Conservation (phyloP, 1,284 basidiomycete species). For the Rhodotorula sp. region DNA sequence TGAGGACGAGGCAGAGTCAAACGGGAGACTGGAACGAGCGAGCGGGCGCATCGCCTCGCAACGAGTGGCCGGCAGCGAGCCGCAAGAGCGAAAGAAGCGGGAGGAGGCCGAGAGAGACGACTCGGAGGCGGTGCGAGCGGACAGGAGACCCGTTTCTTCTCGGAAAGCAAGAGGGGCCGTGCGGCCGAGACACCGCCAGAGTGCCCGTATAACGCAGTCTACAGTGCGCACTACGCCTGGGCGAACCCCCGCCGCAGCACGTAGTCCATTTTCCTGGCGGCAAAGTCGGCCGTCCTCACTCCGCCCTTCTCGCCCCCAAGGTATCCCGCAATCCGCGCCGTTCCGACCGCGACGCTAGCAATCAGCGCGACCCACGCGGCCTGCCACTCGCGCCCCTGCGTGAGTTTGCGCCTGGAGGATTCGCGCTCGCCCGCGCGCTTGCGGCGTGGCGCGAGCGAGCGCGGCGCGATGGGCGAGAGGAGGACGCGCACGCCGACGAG, state of each 20-base stretch:
- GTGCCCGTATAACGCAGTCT: background rate
- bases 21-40: background rate
- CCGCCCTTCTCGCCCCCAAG: slow-evolving; percentile 20
- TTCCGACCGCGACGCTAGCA: slow-evolving; percentile 18
- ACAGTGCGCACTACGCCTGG: background rate
- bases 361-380: slow-evolving; percentile 20
- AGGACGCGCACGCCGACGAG: slow-evolving; percentile 36
- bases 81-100: background rate
- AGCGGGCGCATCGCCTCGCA: background rate
- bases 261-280: slow-evolving; percentile 24
- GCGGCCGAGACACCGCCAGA: too few species aligned
- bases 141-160: background rate
- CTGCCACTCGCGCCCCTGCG: slow-evolving; percentile 30
- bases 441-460: slow-evolving; percentile 21
- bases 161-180: background rate
- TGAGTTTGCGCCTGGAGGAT: background rate
- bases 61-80: background rate
- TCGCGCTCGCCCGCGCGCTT: slow-evolving; percentile 2
- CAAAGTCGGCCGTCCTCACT: slow-evolving; percentile 21
- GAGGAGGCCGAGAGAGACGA: background rate
- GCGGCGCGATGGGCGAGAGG: slow-evolving; percentile 27
- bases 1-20: background rate
- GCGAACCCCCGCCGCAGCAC: slow-evolving; percentile 20
- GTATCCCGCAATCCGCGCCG: slow-evolving; percentile 31
- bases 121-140: background rate